Evolutionary conservation across 2,329 filamentous ascomycete species (phyloP), one percentile per base, ranked within the genome.

Genomic region (Aspergillus floridensis): DNA sequence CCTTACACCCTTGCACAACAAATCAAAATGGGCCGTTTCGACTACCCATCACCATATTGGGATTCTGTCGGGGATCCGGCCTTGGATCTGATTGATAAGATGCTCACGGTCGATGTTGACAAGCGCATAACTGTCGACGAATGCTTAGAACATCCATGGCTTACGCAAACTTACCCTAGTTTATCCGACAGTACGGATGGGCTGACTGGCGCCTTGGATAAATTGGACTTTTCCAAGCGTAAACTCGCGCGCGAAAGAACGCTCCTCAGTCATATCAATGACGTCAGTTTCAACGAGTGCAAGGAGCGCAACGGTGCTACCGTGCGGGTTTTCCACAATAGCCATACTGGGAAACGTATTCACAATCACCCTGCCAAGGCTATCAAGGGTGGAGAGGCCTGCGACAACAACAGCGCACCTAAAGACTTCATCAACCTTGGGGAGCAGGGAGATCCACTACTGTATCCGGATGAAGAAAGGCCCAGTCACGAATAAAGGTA

Each of bases 21-120:
- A 78, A 98, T 96, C 77, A 93, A 90, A 74, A 84, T 86, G 74
- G 95, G 91, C 16, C 85, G 87, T 21, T 99, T 96, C 71, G 91
- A 97, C 75, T 99, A 97, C 70, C 93, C 95, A 0, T 96, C 92
- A 1, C 95, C 95, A 0, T 98, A 98, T 76, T 99, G 92, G 92
- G 92, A 96, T 74, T 86, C 87, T 2, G 87, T 96, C 31, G 88
- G 90, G 69, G 93, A 98, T 65, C 85, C 89, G 57, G 95, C 93
- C 7, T 81, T 99, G 56, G 92, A 98, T 66, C 82, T 99, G 35
- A 98, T 99, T 66, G 95, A 99, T 74, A 85, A 84, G 47, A 99
- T 99, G 95, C 84, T 99, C 53, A 90, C 91, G 2, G 92, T 97
- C 35, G 88, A 97, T 64, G 88, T 92, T 2, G 86, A 91, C 29